Evolutionary conservation across 2,329 filamentous ascomycete genomes (phyloP).

Genomic region (Phyllosticta capitalensis): DNA sequence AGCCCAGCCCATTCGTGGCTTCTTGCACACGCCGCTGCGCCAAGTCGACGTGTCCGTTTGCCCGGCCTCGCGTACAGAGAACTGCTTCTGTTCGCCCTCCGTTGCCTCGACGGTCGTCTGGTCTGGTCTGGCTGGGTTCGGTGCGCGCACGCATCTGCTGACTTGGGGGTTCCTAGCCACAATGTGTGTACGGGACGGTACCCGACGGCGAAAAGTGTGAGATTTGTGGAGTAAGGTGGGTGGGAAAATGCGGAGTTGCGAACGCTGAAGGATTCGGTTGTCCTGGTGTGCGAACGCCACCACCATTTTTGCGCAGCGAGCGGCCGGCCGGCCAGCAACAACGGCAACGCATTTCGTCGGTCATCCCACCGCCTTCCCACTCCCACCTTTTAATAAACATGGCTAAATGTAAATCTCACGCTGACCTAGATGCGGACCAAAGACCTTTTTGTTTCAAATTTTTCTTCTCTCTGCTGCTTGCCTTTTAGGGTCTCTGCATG

Average conservation of each 20-base stretch:
- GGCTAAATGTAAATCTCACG: not conserved
- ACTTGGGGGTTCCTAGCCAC: not conserved
- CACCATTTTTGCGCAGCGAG: too few species aligned
- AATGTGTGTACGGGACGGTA: not conserved
- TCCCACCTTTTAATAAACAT: not conserved
- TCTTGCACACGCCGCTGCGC: not conserved
- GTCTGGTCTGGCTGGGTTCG: not conserved
- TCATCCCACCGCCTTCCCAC: not conserved
- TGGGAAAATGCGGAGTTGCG: not conserved
- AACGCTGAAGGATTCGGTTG: not conserved
- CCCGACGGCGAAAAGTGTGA: not conserved
- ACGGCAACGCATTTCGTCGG: not conserved
- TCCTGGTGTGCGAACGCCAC: not conserved
- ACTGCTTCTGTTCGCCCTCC: not conserved
- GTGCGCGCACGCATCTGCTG: not conserved
- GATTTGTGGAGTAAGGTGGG: not conserved
- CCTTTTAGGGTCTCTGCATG: not conserved
- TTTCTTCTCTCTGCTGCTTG: not conserved
- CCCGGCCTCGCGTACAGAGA: not conserved
- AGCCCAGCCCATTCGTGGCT: not conserved
- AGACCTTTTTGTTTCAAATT: not conserved
- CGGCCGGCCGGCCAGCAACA: not conserved
- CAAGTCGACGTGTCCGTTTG: not conserved
- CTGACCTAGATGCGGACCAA: not conserved
- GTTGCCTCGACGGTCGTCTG: not conserved